phyloP scores from a whole-genome alignment of 257 asterid genomes.

The Nemophila menziesii region DNA sequence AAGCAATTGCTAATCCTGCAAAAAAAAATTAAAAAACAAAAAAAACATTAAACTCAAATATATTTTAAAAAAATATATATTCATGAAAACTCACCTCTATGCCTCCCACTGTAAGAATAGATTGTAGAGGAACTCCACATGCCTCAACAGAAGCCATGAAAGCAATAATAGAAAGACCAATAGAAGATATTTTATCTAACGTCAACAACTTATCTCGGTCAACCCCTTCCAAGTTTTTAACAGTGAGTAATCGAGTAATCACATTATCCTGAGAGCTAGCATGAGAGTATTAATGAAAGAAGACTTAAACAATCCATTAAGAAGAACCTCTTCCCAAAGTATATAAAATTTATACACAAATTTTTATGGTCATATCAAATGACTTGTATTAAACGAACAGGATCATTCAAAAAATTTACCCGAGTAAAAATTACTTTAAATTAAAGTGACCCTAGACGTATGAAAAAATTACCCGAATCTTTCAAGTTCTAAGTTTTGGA shows the following conservation, averaged over 20 bases:
- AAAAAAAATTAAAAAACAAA: conserved; percentile 4
- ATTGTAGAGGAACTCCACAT: conserved; percentile 88
- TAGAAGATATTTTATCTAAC: conserved; percentile 58
- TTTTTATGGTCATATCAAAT: no score
- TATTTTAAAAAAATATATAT: background rate
- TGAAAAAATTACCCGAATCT: no score
- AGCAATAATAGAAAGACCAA: conserved; percentile 68
- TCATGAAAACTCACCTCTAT: conserved; percentile 52
- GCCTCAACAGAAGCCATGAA: conserved; percentile 84
- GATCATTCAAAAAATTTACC: no score
- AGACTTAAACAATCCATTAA: no score
- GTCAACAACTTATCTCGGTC: conserved; percentile 54
- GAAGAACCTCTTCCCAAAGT: no score
- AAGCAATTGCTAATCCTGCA: conserved; percentile 98
- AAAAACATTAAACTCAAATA: background rate
- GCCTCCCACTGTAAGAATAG: conserved; percentile 91
- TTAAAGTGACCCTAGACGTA: no score
- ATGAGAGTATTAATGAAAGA: no score
- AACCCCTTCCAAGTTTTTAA: conserved; percentile 31
- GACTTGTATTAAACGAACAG: no score
- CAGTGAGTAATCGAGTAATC: conserved; percentile 46
- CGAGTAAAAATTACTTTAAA: no score
- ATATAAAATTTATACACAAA: no score
- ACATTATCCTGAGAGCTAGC: conserved; percentile 70
- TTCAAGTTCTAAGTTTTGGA: no score